Evolutionary conservation across 2,329 filamentous ascomycete genomes (phyloP).

Genomic region (Aspergillus sp.): DNA sequence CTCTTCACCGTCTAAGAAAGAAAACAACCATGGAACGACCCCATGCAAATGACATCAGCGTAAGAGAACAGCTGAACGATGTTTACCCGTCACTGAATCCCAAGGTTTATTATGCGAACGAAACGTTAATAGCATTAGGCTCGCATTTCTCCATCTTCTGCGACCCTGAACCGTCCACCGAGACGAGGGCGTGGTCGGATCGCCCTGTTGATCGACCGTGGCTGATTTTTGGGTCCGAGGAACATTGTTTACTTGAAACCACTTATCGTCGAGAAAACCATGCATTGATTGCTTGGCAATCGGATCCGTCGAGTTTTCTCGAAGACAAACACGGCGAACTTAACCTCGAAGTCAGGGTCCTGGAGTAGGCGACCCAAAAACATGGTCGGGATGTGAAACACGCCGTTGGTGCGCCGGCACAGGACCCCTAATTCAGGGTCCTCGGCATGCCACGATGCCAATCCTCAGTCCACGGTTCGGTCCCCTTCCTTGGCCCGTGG

Average conservation of each 20-base stretch:
- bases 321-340: not conserved
- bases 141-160: not conserved
- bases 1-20: no score
- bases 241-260: not conserved
- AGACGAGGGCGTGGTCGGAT: not conserved
- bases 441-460: not conserved
- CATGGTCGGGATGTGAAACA: not conserved
- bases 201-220: not conserved
- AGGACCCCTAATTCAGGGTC: not conserved
- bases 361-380: not conserved
- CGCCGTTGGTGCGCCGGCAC: not conserved
- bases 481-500: not conserved
- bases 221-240: not conserved
- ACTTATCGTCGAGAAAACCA: not conserved
- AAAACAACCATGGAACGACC: no score
- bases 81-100: not conserved
- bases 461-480: not conserved
- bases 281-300: not conserved
- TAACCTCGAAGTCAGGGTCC: not conserved
- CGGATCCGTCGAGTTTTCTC: not conserved
- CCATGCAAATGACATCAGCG: no score
- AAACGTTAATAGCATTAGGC: not conserved
- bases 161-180: not conserved
- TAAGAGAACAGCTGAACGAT: rapidly evolving
- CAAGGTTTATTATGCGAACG: not conserved